phyloP scores from a whole-genome alignment of 2,329 filamentous ascomycete species.

The Domatiomyces catenatus region DNA sequence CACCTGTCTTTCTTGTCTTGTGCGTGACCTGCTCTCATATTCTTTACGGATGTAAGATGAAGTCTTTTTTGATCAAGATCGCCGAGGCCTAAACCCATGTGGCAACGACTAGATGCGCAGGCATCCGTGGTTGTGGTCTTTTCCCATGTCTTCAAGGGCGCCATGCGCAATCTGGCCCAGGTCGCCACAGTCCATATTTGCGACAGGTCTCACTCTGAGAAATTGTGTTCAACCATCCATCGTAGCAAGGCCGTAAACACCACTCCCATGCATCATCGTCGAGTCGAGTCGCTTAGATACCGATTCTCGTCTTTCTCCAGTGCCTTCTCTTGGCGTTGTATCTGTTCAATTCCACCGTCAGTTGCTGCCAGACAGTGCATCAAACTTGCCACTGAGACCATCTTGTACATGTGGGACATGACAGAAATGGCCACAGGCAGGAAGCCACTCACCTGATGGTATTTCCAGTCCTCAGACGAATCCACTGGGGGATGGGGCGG shows the following conservation, averaged over 20 bases:
- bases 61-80: neutral
- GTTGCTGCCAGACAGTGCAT: neutral
- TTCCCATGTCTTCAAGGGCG: too few relatives aligned
- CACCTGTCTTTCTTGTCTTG: neutral
- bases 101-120: neutral
- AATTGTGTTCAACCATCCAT: neutral
- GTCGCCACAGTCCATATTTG: too few relatives aligned
- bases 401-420: neutral
- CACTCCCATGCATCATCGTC: neutral
- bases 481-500: slow-evolving; percentile 99
- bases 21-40: neutral
- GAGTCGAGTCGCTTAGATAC: slow-evolving; percentile 62
- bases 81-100: neutral
- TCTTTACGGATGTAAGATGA: neutral
- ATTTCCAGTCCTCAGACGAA: slow-evolving; percentile 94
- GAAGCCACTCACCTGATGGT: slow-evolving; percentile 76
- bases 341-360: slow-evolving; percentile 36
- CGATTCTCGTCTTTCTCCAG: slow-evolving; percentile 99
- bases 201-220: neutral
- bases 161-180: too few relatives aligned
- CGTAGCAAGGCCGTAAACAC: neutral
- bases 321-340: slow-evolving; percentile 99
- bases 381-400: neutral
- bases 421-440: slow-evolving; percentile 4
- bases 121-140: neutral